Base-by-base conservation (phyloP, 257 asterid species). In the Penstemon newberryi region DNA sequence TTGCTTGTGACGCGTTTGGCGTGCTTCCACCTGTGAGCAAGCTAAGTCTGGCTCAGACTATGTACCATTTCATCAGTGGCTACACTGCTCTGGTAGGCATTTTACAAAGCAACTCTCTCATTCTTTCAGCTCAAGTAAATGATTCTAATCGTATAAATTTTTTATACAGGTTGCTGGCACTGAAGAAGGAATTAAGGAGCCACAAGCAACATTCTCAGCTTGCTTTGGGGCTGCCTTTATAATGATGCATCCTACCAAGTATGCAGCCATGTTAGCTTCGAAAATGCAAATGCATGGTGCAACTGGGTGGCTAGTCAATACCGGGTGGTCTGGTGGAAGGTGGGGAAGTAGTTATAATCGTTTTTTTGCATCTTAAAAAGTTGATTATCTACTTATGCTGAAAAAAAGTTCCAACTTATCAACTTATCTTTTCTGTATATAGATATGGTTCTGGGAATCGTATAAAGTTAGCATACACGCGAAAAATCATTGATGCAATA, bases 321-420 rank as follows among this genome's bases (percentile, higher is more conserved):
- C 98, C 5, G 98, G 98, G 57, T 92, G 97, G 98, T 92, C 98
- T 0, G 97, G 95, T 41, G 98, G 98, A 81, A 86, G 98, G 92
- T 91, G 85, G 4, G 13, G 11, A 44, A 52, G 0, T 4, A 37
- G 10, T 3, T 1, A 46, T n/a, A 50, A 9, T 12, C 9, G 63
- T 9, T 65, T 4, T 10, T 5, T 41, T 47, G 44, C 4, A 4
- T 7, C 8, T 11, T 55, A 13, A 11, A 13, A 13, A 44, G 2
- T 7, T 42, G 9, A 10, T 13, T 9, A 40, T 15, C 50, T 10
- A 10, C 5, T 12, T 45, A 9, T 6, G 11, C 4, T 49, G 19
- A 8, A 58, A 49, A 5, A 6, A 49, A 11, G 3, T 12, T 49
- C 54, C 54, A 5, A 49, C 18, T 49, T 13, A 49, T 49, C n/a